Base-by-base conservation (phyloP, 176 grass and related monocot species). In the Aechmea fasciata region DNA sequence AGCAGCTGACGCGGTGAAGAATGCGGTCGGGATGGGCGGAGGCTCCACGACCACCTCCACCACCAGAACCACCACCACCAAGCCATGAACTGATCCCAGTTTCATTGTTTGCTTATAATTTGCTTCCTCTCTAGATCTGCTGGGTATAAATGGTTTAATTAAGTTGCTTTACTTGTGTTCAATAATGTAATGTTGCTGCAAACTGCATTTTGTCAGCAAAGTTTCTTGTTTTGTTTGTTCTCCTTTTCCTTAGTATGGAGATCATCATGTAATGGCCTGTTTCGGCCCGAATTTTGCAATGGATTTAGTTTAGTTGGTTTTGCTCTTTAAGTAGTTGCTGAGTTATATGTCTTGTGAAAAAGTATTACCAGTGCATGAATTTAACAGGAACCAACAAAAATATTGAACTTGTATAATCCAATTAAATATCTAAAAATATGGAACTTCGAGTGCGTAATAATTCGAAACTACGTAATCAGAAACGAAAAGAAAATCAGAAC, bases 11-110 rank as follows among this genome's bases (percentile, higher is more conserved):
- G 33, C 13, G 13, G 29, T 67, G 15, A 67, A 67, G 65, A 67
- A 67, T 67, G 65, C 65, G 33, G 65, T 67, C 11, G 65, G 65
- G 65, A 67, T 67, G 65, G 65, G 12, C 33, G 65, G n/a, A n/a
- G n/a, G 54, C 14, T 9, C 14, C 13, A 67, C 7, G 13, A 67
- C 15, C 12, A 17, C 28, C 10, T 67, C 33, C 47, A 48, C 28
- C 23, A 48, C 54, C 54, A 15, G 64, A 63, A 8, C 57, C 54
- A 57, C 7, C 54, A 57, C 12, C 54, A 57, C n/a, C 54, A 59
- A 59, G 14, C 54, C 54, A 59, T 48, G 65, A 67, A 48, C 12
- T 18, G 65, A 66, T 47, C 26, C 65, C 65, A 67, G 10, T 48
- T 48, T 48, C n/a, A 59, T 48, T 15, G 33, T 67, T 47, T 67